These are phyloP conservation scores for Cryptococcus amylolentus DNA, from an alignment of 1,284 basidiomycete genomes.

Conservation along the genomic window DNA sequence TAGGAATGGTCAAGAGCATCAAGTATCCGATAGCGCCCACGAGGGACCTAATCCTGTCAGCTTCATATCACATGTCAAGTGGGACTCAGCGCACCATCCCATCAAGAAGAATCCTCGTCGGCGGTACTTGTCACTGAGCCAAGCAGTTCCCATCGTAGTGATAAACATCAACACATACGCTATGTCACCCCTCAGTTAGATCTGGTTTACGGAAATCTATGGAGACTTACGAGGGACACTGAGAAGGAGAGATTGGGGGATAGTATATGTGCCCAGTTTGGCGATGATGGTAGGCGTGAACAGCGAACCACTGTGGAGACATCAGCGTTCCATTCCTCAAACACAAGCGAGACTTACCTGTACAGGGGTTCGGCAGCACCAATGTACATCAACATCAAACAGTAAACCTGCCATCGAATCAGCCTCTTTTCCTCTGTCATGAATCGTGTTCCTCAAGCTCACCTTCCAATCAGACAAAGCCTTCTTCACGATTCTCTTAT, in stretches of 20 bases:
- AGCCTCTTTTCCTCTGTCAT: not conserved
- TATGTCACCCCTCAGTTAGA: not conserved
- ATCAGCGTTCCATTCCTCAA: conserved; percentile 6
- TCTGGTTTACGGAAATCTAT: not conserved
- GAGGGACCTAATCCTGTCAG: conserved; percentile 24
- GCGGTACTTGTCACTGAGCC: conserved; percentile 45
- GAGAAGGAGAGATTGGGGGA: conserved; percentile 48
- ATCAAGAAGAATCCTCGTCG: conserved; percentile 50
- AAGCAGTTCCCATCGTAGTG: conserved; percentile 50
- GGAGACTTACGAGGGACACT: conserved; percentile 35
- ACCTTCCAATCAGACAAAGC: conserved; percentile 44
- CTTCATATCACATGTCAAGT: conserved; percentile 43
- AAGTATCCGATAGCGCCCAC: conserved; percentile 50
- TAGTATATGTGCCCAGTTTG: conserved; percentile 46
- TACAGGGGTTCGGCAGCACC: conserved; percentile 49
- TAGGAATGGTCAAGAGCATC: conserved; percentile 44
- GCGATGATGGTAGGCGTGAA: conserved; percentile 52
- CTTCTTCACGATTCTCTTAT: conserved; percentile 25
- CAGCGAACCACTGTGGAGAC: conserved; percentile 19
- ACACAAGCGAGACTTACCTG: conserved; percentile 29
- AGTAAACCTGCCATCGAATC: conserved; percentile 22
- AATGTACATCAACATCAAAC: conserved; percentile 48
- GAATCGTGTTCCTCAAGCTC: not conserved
- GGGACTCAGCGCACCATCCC: conserved; percentile 41
- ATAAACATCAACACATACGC: conserved; percentile 53